Conservation (phyloP, 192 early-diverging fungal genomes). For the Coemansia reversa region DNA sequence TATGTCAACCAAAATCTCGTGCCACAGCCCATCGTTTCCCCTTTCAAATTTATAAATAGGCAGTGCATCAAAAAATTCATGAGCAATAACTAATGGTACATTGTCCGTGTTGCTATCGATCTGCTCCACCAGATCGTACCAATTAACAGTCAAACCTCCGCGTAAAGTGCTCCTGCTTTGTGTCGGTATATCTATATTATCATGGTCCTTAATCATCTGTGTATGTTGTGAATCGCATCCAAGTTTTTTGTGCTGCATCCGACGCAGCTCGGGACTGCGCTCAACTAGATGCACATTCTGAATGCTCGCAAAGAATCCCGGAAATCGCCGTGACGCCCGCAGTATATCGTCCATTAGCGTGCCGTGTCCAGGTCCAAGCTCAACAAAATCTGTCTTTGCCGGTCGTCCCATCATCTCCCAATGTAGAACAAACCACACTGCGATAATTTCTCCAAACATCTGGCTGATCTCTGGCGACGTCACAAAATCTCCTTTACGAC, state of each 20-base stretch:
- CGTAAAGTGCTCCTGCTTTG: neutral
- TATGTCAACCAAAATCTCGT: slow-evolving; percentile 84
- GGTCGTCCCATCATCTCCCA: slow-evolving; percentile 73
- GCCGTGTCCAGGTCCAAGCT: slow-evolving; percentile 92
- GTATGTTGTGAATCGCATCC: slow-evolving; percentile 22
- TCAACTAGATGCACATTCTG: slow-evolving; percentile 79
- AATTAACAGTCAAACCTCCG: slow-evolving; percentile 42
- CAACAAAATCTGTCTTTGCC: slow-evolving; percentile 59
- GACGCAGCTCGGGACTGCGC: slow-evolving; percentile 73
- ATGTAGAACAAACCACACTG: slow-evolving; percentile 83
- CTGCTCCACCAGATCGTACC: slow-evolving; percentile 70
- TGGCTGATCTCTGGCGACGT: slow-evolving; percentile 98
- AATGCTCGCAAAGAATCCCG: slow-evolving; percentile 62
- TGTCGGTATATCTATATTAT: slow-evolving; percentile 5
- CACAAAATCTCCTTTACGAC: slow-evolving; percentile 86
- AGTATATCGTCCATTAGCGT: slow-evolving; percentile 93
- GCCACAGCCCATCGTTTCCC: slow-evolving; percentile 73
- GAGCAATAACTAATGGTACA: slow-evolving; percentile 77
- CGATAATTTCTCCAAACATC: slow-evolving; percentile 95
- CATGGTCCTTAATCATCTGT: slow-evolving; percentile 8
- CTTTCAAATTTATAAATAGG: slow-evolving; percentile 78
- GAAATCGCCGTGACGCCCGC: slow-evolving; percentile 70
- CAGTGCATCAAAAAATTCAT: slow-evolving; percentile 98
- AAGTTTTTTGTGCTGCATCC: slow-evolving; percentile 62
- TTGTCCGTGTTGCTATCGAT: slow-evolving; percentile 43